Evolutionary conservation across 176 grass and related monocot genomes (phyloP).

Genomic region (Tillandsia leiboldiana): DNA sequence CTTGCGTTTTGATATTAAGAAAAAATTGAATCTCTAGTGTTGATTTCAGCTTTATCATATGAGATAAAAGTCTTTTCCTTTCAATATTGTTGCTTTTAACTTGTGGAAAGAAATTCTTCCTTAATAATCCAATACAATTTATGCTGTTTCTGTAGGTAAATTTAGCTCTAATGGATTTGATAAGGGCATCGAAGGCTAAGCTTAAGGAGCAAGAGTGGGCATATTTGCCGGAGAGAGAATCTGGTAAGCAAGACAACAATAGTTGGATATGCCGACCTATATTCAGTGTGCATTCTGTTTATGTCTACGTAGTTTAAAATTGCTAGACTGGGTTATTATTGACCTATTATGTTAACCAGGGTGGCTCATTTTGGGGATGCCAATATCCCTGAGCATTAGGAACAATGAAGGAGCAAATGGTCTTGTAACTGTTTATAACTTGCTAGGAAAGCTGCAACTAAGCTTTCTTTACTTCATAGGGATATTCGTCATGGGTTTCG

Average conservation of each 20-base stretch:
- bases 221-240: slow-evolving; percentile 39
- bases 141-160: slow-evolving; percentile 49
- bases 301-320: not conserved
- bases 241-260: slow-evolving; percentile 36
- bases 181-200: slow-evolving; percentile 60
- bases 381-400: slow-evolving; percentile 32
- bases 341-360: slow-evolving; percentile 22
- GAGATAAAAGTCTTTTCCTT: too few species aligned
- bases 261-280: not conserved
- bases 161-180: slow-evolving; percentile 63
- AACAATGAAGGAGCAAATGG: slow-evolving; percentile 45
- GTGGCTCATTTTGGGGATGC: slow-evolving; percentile 37
- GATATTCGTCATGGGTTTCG: slow-evolving; percentile 61
- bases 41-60: too few species aligned
- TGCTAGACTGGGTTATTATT: slow-evolving; percentile 33
- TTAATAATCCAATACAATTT: not conserved
- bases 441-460: slow-evolving; percentile 84
- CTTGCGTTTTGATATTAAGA: too few species aligned
- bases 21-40: too few species aligned
- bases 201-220: slow-evolving; percentile 62
- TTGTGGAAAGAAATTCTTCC: too few species aligned
- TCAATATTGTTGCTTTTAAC: too few species aligned
- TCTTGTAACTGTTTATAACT: slow-evolving; percentile 51
- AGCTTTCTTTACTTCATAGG: slow-evolving; percentile 89
- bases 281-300: slow-evolving; percentile 11